Base-by-base conservation (phyloP, 2,329 filamentous ascomycete genomes). In the Lachnellula arida region DNA sequence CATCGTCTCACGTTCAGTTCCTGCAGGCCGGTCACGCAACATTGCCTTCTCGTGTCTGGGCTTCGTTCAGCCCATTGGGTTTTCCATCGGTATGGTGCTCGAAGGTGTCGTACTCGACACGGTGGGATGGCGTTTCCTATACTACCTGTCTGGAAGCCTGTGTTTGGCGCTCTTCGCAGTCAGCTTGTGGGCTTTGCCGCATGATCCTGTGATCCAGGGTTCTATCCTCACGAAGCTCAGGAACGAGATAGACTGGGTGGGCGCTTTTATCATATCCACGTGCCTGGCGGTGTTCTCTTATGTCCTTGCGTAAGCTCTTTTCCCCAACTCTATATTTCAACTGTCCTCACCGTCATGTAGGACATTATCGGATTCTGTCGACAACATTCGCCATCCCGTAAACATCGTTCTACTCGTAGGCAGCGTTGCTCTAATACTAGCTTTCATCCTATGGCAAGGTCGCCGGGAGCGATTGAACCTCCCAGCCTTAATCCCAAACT, bases 401-500 rank as follows among this genome's bases (percentile, higher is more conserved):
- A 79, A 74, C 2, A 70, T 85, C 4, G 79, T 84, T 0, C 15
- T 86, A 9, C 58, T 84, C 5, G 22, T 32, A 28, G 17, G 14
- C 8, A 25, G 17, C 14, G 72, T 87, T 14, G 72, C 88, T 3
- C 73, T 70, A 3, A 69, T 74, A 1, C 46, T 35, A 0, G 22
- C 34, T 0, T 66, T 66, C 17, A 15, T 57, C 28, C 34, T 53
- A 8, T 66, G 60, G 60, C 54, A 62, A 32, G 0, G 22, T 85
- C 17, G 72, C 3, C 79, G 78, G 49, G 76, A 78, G 48, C 71
- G 68, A 11, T 63, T 67, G 0, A 71, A 73, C 9, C 72, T 72
- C 2, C 77, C 81, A 12, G 81, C 81, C 0, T 66, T 87, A 7
- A 85, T 87, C 22, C 84, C 84, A 0, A 86, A 86, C 65, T 77